Evolutionary conservation across 345 rosid species (phyloP), one percentile per base, ranked within the genome.

Genomic region (Turnera subulata): DNA sequence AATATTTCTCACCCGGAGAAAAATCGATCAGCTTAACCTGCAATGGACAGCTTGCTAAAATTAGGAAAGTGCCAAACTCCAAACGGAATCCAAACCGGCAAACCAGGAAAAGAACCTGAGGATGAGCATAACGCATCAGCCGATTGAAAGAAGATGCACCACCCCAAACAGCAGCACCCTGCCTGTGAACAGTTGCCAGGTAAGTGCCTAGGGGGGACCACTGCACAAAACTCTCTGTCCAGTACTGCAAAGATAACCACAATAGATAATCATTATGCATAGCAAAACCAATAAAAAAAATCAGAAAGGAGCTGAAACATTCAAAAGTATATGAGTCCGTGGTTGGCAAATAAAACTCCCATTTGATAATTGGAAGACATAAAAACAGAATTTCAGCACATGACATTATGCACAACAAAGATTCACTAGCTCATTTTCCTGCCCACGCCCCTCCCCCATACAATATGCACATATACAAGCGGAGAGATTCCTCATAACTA

Each of bases 81-180:
- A 2, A 12, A 53, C 4, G 52, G 25, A 26, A 46, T 8, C 26
- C 2, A 8, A n/a, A 47, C 19, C 1, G 1, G 23, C 11, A 17
- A 43, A 19, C 3, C 11, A 6, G 8, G n/a, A 42, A 54, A 21
- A 7, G 20, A n/a, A 93, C 97, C 97, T 82, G 90, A 37, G 79
- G 82, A 76, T 93, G 97, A 71, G 88, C 89, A 78, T 76, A 93
- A 19, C 97, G 96, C 95, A 87, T 87, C 25, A 93, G 73, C 55
- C 90, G 82, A 48, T 91, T 81, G 64, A 93, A 93, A 52, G 96
- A 65, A 50, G 63, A 67, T 64, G 88, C 96, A 55, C 99, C 99
- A 35, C 99, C 99, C 97, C 99, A 89, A 65, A 93, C 88, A 53
- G 91, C 96, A 69, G 89, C 91, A 42, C 99, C 99, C 65, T 84